Conservation (phyloP, 2,329 filamentous ascomycete species). For the Xenoacremonium recifei region DNA sequence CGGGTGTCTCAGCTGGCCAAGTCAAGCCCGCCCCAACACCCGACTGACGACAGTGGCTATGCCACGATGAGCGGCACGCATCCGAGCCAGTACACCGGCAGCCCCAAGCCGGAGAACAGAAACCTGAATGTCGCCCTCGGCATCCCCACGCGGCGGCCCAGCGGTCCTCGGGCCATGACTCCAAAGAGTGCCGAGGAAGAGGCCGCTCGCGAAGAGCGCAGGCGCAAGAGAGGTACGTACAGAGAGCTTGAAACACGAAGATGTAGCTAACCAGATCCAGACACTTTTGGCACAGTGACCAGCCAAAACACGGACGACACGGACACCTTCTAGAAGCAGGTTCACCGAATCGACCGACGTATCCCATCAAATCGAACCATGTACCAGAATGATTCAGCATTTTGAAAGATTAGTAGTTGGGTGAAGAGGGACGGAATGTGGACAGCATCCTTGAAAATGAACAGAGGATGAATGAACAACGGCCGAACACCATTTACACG, state of each 20-base stretch:
- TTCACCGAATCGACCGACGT: slow-evolving; percentile 3
- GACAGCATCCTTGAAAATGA: too few relatives aligned
- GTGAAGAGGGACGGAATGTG: too few relatives aligned
- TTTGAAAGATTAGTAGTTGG: too few relatives aligned
- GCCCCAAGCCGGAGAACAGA: slow-evolving; percentile 55
- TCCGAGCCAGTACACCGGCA: slow-evolving; percentile 52
- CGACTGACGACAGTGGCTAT: slow-evolving; percentile 54
- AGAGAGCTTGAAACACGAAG: not conserved
- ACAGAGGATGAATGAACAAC: too few relatives aligned
- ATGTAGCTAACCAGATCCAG: slow-evolving; percentile 19
- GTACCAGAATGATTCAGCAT: slow-evolving; percentile 6
- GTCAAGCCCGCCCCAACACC: slow-evolving; percentile 55
- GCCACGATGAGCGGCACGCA: slow-evolving; percentile 46
- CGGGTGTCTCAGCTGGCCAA: slow-evolving; percentile 53
- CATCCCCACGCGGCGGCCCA: slow-evolving; percentile 52
- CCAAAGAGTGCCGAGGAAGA: slow-evolving; percentile 52
- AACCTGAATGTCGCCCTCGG: slow-evolving; percentile 55
- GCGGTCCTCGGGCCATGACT: slow-evolving; percentile 61
- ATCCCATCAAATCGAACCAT: slow-evolving; percentile 6
- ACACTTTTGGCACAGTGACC: slow-evolving; percentile 34
- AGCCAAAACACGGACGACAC: slow-evolving; percentile 37
- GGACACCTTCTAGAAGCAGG: slow-evolving; percentile 33
- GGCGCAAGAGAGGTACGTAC: slow-evolving; percentile 56
- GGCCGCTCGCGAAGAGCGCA: slow-evolving; percentile 44
- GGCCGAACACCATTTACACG: too few relatives aligned